Percentiles rank a stretch among this genome's conserved stretches.
phyloP scores from a whole-genome alignment of 306 rosid genomes.

The Prunus fruticosa region DNA sequence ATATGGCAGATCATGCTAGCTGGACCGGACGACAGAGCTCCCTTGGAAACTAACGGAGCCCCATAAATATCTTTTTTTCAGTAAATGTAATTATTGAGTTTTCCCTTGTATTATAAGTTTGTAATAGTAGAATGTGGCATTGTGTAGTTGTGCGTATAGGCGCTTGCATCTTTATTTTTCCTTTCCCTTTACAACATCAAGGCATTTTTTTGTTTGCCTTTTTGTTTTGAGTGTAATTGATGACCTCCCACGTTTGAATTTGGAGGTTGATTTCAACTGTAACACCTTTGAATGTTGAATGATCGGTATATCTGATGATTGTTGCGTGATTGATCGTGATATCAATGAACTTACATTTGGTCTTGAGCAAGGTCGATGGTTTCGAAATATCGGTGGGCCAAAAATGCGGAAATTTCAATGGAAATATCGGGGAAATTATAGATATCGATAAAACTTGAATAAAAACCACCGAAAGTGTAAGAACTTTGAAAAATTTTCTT shows the following conservation, averaged over 20 bases:
- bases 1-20: slow-evolving; percentile 70
- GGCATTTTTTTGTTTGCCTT: slow-evolving; percentile 50
- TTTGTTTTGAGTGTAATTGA: slow-evolving; percentile 23
- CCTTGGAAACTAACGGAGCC: slow-evolving; percentile 47
- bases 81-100: slow-evolving; percentile 53
- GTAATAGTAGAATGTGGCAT: slow-evolving; percentile 34
- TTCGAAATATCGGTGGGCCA: too few relatives aligned
- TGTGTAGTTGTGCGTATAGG: slow-evolving; percentile 28
- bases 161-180: slow-evolving; percentile 20
- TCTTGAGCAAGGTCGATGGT: too few relatives aligned
- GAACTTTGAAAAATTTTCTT: too few relatives aligned
- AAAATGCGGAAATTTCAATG: too few relatives aligned
- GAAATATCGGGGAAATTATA: too few relatives aligned
- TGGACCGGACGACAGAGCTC: slow-evolving; percentile 77
- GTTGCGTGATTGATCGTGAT: neutral
- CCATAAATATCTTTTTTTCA: slow-evolving; percentile 8
- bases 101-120: slow-evolving; percentile 45
- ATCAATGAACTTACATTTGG: neutral
- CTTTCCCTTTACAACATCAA: slow-evolving; percentile 18
- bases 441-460: too few relatives aligned
- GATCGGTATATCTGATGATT: neutral
- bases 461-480: too few relatives aligned
- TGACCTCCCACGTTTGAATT: neutral
- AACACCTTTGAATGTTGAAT: neutral
- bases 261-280: slow-evolving; percentile 19